phyloP scores from a whole-genome alignment of 768 basidiomycete species.

The Saitozyma sp. region DNA sequence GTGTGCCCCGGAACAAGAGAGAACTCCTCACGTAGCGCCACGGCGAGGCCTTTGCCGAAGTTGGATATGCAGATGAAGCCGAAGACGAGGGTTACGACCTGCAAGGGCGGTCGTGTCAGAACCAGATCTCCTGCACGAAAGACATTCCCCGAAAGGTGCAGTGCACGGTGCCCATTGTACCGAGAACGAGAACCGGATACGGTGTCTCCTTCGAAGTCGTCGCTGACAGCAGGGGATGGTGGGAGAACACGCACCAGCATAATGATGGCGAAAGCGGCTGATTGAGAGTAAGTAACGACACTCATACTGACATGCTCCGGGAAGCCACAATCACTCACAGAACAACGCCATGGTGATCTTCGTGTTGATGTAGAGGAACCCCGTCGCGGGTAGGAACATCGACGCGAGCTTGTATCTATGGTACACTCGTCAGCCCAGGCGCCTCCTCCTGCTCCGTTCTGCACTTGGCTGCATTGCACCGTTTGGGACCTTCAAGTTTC shows the following conservation, averaged over 20 bases:
- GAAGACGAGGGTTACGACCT: constrained; percentile 30
- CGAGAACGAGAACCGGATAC: too few species aligned
- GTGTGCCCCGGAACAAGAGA: too few species aligned
- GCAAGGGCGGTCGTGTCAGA: neutral
- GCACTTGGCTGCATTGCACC: neutral
- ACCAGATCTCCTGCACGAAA: too few species aligned
- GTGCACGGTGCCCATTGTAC: too few species aligned
- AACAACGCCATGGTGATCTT: constrained; percentile 40
- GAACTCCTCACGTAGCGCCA: constrained; percentile 24
- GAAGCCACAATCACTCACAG: constrained; percentile 14
- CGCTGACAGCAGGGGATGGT: too few species aligned
- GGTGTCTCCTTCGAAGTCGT: too few species aligned
- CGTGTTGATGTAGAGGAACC: constrained; percentile 34
- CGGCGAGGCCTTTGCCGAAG: constrained; percentile 35
- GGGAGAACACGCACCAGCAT: constrained; percentile 18
- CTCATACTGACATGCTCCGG: neutral
- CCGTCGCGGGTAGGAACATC: constrained; percentile 31
- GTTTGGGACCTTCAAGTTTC: neutral
- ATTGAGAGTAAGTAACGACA: neutral
- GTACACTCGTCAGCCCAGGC: neutral
- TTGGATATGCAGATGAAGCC: constrained; percentile 35
- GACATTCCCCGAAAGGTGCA: too few species aligned
- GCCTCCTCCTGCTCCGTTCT: too few species aligned
- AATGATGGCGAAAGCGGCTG: constrained; percentile 38
- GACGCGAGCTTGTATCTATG: constrained; percentile 33